Conservation (phyloP, 345 rosid genomes). For the Bruguiera sexangula region DNA sequence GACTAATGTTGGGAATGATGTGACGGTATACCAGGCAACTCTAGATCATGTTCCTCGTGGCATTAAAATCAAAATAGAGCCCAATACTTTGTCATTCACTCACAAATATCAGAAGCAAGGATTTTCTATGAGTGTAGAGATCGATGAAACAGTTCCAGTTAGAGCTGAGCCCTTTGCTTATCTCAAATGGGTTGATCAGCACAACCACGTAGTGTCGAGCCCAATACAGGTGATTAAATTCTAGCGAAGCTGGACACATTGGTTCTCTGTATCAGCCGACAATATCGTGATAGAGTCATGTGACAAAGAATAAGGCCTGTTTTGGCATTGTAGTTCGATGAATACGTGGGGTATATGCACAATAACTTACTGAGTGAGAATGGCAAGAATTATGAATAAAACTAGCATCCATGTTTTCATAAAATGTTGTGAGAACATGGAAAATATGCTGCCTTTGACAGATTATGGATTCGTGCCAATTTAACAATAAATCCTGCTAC, state of each 20-base stretch:
- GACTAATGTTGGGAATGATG: slow-evolving; percentile 20
- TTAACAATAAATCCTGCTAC: too few relatives aligned
- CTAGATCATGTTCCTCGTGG: neutral
- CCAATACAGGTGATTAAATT: slow-evolving; percentile 31
- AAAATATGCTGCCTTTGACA: too few relatives aligned
- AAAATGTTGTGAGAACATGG: too few relatives aligned
- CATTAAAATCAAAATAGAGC: slow-evolving; percentile 11
- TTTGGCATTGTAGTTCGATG: too few relatives aligned
- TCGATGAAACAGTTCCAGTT: slow-evolving; percentile 7
- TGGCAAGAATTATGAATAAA: too few relatives aligned
- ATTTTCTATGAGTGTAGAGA: slow-evolving; percentile 6
- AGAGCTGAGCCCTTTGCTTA: slow-evolving; percentile 14
- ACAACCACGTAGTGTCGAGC: slow-evolving; percentile 36
- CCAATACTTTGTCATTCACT: slow-evolving; percentile 10
- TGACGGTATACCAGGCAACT: slow-evolving; percentile 9
- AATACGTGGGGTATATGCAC: too few relatives aligned
- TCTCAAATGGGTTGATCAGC: slow-evolving; percentile 47
- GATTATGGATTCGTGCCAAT: too few relatives aligned
- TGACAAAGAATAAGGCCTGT: too few relatives aligned
- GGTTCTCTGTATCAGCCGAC: too few relatives aligned
- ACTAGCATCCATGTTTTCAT: too few relatives aligned
- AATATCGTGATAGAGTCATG: too few relatives aligned
- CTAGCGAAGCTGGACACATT: neutral
- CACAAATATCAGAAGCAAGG: slow-evolving; percentile 6
- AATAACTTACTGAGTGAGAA: too few relatives aligned